Base-by-base conservation (phyloP, 345 rosid genomes). In the Eucalyptus victrix region DNA sequence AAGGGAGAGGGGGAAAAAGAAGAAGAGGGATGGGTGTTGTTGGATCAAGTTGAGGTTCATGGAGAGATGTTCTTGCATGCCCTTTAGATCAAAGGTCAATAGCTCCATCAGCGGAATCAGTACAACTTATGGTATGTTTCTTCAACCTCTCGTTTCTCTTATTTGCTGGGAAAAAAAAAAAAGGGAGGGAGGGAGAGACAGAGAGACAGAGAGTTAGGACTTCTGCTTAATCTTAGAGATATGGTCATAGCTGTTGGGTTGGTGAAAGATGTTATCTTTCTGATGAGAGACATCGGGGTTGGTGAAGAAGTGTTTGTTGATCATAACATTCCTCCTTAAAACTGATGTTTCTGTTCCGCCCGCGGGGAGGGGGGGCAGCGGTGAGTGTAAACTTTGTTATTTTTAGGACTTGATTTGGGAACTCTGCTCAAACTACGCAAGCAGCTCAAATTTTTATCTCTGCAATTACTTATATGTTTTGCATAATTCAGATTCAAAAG, bases 31-130 rank as follows among this genome's bases (percentile, higher is more conserved):
- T 92, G 94, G 86, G 88, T 91, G 98, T 28, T 95, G 96, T 90
- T 95, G 97, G 95, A 92, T 92, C 89, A 94, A 91, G 90, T 90
- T 96, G 88, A 91, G 94, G 90, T 90, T 93, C 65, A 88, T 95
- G 86, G 94, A 92, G 88, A 88, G 88, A 54, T 87, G 88, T 44
- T 51, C 95, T 67, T 96, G 97, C 91, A 92, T 96, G 92, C 94
- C 95, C 90, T 95, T 96, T 67, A 96, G 97, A 93, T 96, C 98
- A 91, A 96, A 94, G 92, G 97, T 96, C 91, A 97, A 96, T 90
- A 95, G 94, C 92, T 95, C 98, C 81, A 86, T 93, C 90, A 94
- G 96, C 91, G 95, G 96, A 53, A 88, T 90, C 42, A 92, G 91
- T 89, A 87, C 94, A 50, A 91, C 87, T 90, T 92, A 89, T 89